Percentiles rank a stretch among this genome's conserved stretches.
phyloP scores from a whole-genome alignment of 139 green algal genomes.

The Coelastrella sp. region DNA sequence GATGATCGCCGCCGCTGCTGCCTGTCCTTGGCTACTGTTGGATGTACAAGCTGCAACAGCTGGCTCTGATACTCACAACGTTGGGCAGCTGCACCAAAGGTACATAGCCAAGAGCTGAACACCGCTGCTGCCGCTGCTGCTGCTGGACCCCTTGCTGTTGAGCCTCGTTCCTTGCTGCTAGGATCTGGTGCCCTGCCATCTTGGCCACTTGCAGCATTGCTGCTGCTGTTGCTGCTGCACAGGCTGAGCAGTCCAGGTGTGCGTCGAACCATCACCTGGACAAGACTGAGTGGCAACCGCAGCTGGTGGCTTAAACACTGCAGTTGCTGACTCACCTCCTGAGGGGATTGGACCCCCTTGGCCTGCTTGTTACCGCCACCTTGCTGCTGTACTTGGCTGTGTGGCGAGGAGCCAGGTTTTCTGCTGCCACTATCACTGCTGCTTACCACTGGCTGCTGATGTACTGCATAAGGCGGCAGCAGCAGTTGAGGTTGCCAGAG shows the following conservation, averaged over 20 bases:
- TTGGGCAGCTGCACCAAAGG: too few species aligned
- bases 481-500: conserved; percentile 26
- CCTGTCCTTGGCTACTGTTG: too few species aligned
- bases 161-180: neutral
- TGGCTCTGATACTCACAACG: too few species aligned
- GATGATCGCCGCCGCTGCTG: too few species aligned
- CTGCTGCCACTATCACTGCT: too few species aligned
- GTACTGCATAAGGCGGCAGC: neutral
- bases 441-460: neutral
- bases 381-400: conserved; percentile 6
- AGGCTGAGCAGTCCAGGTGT: neutral
- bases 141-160: conserved; percentile 5
- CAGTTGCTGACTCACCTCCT: conserved; percentile 7
- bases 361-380: neutral
- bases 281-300: neutral
- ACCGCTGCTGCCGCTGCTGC: neutral
- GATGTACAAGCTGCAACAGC: too few species aligned
- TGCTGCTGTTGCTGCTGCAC: conserved; percentile 30
- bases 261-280: neutral
- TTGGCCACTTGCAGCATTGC: neutral
- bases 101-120: too few species aligned
- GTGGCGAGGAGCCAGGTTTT: too few species aligned
- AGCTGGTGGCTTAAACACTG: neutral
- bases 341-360: neutral
- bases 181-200: too few species aligned